Percentiles rank a stretch among this genome's conserved stretches.
Conservation (phyloP, 2,329 filamentous ascomycete genomes). For the Periconia digitata region DNA sequence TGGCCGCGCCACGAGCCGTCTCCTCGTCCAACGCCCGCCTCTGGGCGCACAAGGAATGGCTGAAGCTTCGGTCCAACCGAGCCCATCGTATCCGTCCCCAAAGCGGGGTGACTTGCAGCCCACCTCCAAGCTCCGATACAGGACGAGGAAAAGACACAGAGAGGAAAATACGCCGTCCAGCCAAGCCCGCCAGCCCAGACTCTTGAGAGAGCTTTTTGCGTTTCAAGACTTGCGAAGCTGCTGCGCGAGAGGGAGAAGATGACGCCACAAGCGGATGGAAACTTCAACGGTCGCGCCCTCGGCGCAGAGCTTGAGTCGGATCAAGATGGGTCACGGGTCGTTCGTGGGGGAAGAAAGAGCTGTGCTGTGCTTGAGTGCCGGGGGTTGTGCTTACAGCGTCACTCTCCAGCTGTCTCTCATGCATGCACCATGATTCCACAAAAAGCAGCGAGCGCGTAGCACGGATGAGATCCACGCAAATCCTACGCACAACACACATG, state of each 20-base stretch:
- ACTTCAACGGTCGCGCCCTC: too few relatives aligned
- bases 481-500: background rate
- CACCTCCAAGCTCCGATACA: background rate
- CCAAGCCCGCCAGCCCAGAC: slow-evolving; percentile 13
- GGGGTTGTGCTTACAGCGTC: too few relatives aligned
- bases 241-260: slow-evolving; percentile 19
- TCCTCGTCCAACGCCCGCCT: background rate
- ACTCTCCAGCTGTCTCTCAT: too few relatives aligned
- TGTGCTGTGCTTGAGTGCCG: too few relatives aligned
- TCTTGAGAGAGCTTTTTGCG: slow-evolving; percentile 25
- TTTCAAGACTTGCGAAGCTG: slow-evolving; percentile 13
- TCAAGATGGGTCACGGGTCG: too few relatives aligned
- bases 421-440: slow-evolving; percentile 21
- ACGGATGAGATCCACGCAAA: background rate
- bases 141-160: background rate
- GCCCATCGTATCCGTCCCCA: slow-evolving; percentile 1
- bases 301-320: too few relatives aligned
- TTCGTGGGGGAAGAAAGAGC: too few relatives aligned
- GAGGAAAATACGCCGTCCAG: slow-evolving; percentile 19
- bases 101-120: slow-evolving; percentile 17
- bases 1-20: slow-evolving; percentile 29
- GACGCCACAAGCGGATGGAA: slow-evolving; percentile 21
- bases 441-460: slow-evolving; percentile 1
- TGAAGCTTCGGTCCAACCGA: slow-evolving; percentile 24
- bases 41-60: slow-evolving; percentile 22